phyloP scores from a whole-genome alignment of 2,329 filamentous ascomycete genomes.

The Talaromyces sp. region DNA sequence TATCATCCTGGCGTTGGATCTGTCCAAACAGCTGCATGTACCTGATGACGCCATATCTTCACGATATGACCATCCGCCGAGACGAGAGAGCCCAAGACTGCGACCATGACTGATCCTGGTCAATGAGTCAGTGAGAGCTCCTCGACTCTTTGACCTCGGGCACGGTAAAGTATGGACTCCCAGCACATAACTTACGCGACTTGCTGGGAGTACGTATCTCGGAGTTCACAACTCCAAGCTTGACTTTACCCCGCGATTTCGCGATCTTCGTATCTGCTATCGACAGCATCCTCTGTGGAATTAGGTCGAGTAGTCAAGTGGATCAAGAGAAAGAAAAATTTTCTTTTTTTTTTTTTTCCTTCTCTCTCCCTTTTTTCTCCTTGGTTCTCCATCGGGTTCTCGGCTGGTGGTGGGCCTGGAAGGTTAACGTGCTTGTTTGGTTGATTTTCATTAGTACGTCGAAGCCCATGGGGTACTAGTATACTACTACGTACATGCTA shows the following conservation, averaged over 20 bases:
- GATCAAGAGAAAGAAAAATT: background rate
- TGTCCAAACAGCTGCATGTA: background rate
- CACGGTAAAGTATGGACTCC: no score
- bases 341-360: background rate
- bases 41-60: background rate
- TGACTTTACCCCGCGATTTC: constrained; percentile 3
- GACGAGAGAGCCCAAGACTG: background rate
- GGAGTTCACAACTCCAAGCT: background rate
- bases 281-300: background rate
- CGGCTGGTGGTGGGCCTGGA: background rate
- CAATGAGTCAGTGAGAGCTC: background rate
- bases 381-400: constrained; percentile 1
- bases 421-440: constrained; percentile 1
- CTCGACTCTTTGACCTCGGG: background rate
- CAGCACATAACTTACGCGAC: background rate
- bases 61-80: background rate
- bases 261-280: constrained; percentile 6
- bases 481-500: background rate
- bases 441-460: constrained; percentile 1
- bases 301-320: background rate
- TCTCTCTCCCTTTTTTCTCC: no score
- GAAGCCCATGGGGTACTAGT: background rate
- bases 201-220: background rate
- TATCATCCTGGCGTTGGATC: no score
- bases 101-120: background rate